phyloP scores from a whole-genome alignment of 2,329 filamentous ascomycete genomes.

The Colletotrichum gloeosporioides region DNA sequence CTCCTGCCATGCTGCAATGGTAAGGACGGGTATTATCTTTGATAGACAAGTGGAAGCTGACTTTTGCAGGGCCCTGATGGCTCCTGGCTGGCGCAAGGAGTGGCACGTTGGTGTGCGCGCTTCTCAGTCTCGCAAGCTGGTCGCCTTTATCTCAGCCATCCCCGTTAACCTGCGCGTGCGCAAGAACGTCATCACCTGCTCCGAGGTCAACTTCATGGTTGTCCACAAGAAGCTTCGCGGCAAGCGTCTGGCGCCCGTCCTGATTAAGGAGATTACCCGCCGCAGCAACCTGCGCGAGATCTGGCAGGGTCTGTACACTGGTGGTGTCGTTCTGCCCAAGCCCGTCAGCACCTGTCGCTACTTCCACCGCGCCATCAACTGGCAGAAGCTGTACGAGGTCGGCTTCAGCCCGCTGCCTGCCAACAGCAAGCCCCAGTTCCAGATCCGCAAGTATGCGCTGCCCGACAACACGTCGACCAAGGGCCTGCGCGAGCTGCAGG shows the following conservation, averaged over 20 bases:
- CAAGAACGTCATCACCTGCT: slow-evolving; percentile 74
- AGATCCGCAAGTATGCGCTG: slow-evolving; percentile 85
- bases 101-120: slow-evolving; percentile 97
- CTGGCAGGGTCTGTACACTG: slow-evolving; percentile 97
- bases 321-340: slow-evolving; percentile 86
- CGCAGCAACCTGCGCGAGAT: slow-evolving; percentile 85
- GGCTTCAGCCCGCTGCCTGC: slow-evolving; percentile 89
- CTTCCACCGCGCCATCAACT: slow-evolving; percentile 92
- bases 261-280: slow-evolving; percentile 97
- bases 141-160: slow-evolving; percentile 95
- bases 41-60: neutral
- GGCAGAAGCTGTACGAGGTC: slow-evolving; percentile 94
- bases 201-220: slow-evolving; percentile 97
- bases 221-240: slow-evolving; percentile 97
- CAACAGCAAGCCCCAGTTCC: slow-evolving; percentile 83
- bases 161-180: slow-evolving; percentile 85
- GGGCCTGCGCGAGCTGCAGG: slow-evolving; percentile 81
- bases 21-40: slow-evolving; percentile 38
- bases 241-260: slow-evolving; percentile 88
- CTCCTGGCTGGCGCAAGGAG: slow-evolving; percentile 90
- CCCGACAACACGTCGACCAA: slow-evolving; percentile 75
- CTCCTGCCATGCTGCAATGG: slow-evolving; percentile 87
- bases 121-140: slow-evolving; percentile 81
- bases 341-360: slow-evolving; percentile 94
- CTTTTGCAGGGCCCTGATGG: slow-evolving; percentile 79